These are phyloP conservation scores for Penicillium glabrum DNA, from an alignment of 2,329 filamentous ascomycete species.

Conservation along the genomic window DNA sequence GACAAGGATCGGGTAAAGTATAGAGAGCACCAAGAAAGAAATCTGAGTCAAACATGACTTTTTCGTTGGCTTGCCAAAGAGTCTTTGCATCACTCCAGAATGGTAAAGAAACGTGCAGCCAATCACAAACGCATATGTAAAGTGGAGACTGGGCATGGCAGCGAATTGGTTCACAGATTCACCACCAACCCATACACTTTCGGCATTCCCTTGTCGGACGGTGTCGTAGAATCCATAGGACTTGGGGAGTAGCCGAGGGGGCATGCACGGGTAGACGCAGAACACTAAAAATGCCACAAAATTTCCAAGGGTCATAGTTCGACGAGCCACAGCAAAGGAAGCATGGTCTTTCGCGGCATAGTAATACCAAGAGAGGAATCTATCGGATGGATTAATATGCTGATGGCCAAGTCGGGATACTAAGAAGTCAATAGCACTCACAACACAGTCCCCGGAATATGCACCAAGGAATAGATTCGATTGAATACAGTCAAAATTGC, in stretches of 20 bases:
- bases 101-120: conserved; percentile 56
- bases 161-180: conserved; percentile 60
- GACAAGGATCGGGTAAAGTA: conserved; percentile 53
- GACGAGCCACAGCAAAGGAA: conserved; percentile 56
- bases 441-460: conserved; percentile 53
- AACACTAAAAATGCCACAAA: conserved; percentile 62
- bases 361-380: conserved; percentile 45
- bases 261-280: conserved; percentile 65
- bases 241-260: conserved; percentile 60
- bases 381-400: conserved; percentile 4
- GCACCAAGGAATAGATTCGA: conserved; percentile 51
- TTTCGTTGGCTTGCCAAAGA: conserved; percentile 42
- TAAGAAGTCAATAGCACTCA: conserved; percentile 26
- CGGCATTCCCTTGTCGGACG: conserved; percentile 56
- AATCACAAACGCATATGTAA: conserved; percentile 57
- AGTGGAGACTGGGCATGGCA: conserved; percentile 60
- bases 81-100: conserved; percentile 49
- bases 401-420: conserved; percentile 26
- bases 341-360: conserved; percentile 34
- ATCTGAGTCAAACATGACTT: conserved; percentile 44
- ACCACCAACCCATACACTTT: conserved; percentile 55
- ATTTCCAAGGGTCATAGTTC: conserved; percentile 64
- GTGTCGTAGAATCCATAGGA: conserved; percentile 63
- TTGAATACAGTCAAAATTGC: conserved; percentile 48
- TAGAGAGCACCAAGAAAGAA: conserved; percentile 46